Evolutionary conservation across 805 yeast genomes (phyloP).

Genomic region (Saccharomycopsis malanga): DNA sequence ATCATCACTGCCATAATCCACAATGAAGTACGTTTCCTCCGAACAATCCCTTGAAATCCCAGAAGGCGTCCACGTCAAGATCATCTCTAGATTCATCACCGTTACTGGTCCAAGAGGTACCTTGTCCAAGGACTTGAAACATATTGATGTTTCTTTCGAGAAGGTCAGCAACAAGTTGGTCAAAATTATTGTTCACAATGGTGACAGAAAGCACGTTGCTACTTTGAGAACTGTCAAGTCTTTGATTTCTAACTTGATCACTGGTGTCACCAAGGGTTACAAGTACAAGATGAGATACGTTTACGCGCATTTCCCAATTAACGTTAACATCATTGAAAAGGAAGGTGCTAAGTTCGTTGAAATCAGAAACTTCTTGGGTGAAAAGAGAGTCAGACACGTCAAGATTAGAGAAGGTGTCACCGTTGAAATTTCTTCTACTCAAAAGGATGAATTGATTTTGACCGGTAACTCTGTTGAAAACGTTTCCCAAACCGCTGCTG

Average conservation of each 20-base stretch:
- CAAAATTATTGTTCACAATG: slow-evolving; percentile 92
- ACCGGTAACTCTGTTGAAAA: slow-evolving; percentile 95
- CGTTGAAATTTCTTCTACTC: slow-evolving; percentile 70
- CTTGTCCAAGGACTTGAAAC: slow-evolving; percentile 83
- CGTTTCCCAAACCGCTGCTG: slow-evolving; percentile 98
- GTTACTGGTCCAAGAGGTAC: slow-evolving; percentile 98
- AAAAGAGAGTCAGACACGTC: slow-evolving; percentile 91
- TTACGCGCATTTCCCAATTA: slow-evolving; percentile 99
- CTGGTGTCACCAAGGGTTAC: slow-evolving; percentile 99
- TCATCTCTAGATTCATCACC: slow-evolving; percentile 83
- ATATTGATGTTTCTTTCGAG: slow-evolving; percentile 88
- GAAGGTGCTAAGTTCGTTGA: slow-evolving; percentile 74
- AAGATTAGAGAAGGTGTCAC: slow-evolving; percentile 84
- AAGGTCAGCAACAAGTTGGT: slow-evolving; percentile 67
- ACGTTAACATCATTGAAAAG: slow-evolving; percentile 82
- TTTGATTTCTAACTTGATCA: slow-evolving; percentile 85
- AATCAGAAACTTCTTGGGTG: slow-evolving; percentile 99
- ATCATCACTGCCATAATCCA: no score
- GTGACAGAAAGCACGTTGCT: slow-evolving; percentile 99
- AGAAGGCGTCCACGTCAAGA: slow-evolving; percentile 85
- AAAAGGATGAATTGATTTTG: slow-evolving; percentile 91
- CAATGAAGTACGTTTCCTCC: slow-evolving; percentile 80
- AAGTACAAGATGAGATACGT: slow-evolving; percentile 99
- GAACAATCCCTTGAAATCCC: slow-evolving; percentile 82
- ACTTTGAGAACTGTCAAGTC: slow-evolving; percentile 98